These are phyloP conservation scores for Phytomonas serpens DNA, from an alignment of 208 protist genomes.

Conservation along the genomic window DNA sequence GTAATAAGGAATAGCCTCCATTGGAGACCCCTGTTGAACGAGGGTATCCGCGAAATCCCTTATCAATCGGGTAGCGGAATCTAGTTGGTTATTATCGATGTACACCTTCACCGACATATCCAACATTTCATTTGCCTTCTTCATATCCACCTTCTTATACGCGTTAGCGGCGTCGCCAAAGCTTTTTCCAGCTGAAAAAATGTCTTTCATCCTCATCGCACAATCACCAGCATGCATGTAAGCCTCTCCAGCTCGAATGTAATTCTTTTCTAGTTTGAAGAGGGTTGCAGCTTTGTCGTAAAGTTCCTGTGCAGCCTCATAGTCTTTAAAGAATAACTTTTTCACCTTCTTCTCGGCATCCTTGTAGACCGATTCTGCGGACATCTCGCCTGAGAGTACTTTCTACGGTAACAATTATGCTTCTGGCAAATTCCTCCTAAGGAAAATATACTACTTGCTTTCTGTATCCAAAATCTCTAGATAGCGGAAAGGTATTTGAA, in stretches of 20 bases:
- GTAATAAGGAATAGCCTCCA: constrained; percentile 67
- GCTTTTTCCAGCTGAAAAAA: constrained; percentile 18
- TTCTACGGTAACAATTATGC: not conserved
- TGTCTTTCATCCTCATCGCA: constrained; percentile 54
- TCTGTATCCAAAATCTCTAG: too few relatives aligned
- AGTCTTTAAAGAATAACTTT: constrained; percentile 80
- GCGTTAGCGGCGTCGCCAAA: constrained; percentile 54
- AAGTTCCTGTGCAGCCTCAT: constrained; percentile 69
- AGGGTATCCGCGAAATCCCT: constrained; percentile 66
- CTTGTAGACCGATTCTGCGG: constrained; percentile 40
- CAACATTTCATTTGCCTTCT: constrained; percentile 43
- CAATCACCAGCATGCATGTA: constrained; percentile 64
- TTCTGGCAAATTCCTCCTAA: not conserved
- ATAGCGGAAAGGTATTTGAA: too few relatives aligned
- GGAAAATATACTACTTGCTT: not conserved
- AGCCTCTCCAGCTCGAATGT: constrained; percentile 57
- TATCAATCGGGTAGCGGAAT: constrained; percentile 47
- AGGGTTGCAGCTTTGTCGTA: constrained; percentile 55
- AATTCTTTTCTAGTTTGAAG: constrained; percentile 79
- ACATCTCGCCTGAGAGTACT: constrained; percentile 7
- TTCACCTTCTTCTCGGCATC: constrained; percentile 75
- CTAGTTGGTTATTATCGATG: constrained; percentile 69
- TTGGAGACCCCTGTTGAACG: constrained; percentile 33
- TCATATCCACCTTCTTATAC: constrained; percentile 57
- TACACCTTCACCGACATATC: constrained; percentile 55